Conservation (phyloP, 176 grass and related monocot species). For the Phoenix roebelenii region DNA sequence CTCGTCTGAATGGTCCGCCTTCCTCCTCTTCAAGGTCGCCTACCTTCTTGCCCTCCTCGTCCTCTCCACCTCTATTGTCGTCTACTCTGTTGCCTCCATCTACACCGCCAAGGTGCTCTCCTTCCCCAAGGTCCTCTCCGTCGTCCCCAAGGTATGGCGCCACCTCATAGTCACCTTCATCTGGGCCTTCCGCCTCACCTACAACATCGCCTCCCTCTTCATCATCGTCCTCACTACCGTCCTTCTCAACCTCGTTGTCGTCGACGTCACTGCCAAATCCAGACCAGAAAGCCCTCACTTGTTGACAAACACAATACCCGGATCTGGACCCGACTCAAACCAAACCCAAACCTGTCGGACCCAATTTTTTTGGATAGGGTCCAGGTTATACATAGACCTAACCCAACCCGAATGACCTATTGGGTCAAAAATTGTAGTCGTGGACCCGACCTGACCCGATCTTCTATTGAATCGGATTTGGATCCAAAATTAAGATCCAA, state of each 20-base stretch:
- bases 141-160: slow-evolving; percentile 84
- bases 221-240: slow-evolving; percentile 27
- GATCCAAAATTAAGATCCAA: too few relatives aligned
- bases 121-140: slow-evolving; percentile 69
- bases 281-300: too few relatives aligned
- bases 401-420: too few relatives aligned
- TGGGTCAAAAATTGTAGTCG: too few relatives aligned
- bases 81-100: slow-evolving; percentile 83
- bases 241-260: slow-evolving; percentile 6
- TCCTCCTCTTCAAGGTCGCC: slow-evolving; percentile 66
- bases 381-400: too few relatives aligned
- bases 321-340: too few relatives aligned
- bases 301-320: too few relatives aligned
- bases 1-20: slow-evolving; percentile 40
- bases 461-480: too few relatives aligned
- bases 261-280: too few relatives aligned
- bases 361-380: too few relatives aligned
- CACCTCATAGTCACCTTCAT: slow-evolving; percentile 70
- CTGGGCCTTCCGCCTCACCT: slow-evolving; percentile 62
- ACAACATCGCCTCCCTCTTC: slow-evolving; percentile 29
- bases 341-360: too few relatives aligned
- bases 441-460: too few relatives aligned
- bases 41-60: slow-evolving; percentile 78
- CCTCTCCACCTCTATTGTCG: slow-evolving; percentile 67
- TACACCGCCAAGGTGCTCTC: slow-evolving; percentile 80